Evolutionary conservation across 1,284 basidiomycete genomes (phyloP).

Genomic region (Pseudozyma sp.): DNA sequence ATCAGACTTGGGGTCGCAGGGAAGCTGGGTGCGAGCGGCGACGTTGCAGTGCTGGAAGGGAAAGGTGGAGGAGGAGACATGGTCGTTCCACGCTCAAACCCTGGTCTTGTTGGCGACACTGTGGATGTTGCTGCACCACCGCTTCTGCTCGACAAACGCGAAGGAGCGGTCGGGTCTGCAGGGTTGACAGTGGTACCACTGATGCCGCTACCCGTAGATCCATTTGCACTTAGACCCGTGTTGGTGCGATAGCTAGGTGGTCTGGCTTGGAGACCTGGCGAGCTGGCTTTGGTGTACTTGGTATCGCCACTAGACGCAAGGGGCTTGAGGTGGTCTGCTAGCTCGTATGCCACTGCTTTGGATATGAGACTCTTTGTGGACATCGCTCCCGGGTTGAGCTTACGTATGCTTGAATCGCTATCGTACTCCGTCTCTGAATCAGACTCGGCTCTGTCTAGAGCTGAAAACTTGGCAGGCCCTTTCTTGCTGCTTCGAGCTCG

Average conservation of each 20-base stretch:
- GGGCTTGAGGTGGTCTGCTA: conserved; percentile 22
- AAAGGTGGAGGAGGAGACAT: conserved; percentile 37
- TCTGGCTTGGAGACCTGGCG: conserved; percentile 16
- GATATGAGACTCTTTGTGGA: conserved; percentile 19
- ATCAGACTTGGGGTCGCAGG: conserved; percentile 58
- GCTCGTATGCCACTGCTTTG: conserved; percentile 24
- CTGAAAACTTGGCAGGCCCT: conserved; percentile 54
- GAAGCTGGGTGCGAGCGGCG: conserved; percentile 23
- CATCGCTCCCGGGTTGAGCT: conserved; percentile 12
- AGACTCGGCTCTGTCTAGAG: conserved; percentile 36
- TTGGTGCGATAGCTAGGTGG: conserved; percentile 52
- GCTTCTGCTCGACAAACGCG: background rate
- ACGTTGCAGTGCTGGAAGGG: conserved; percentile 1
- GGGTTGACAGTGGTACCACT: conserved; percentile 20
- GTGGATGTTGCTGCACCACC: background rate
- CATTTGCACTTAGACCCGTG: conserved; percentile 25
- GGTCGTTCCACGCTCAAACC: conserved; percentile 15
- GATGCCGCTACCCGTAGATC: conserved; percentile 15
- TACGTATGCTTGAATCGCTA: conserved; percentile 32
- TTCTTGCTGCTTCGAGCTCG: conserved; percentile 26
- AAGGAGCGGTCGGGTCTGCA: background rate
- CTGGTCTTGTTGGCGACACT: conserved; percentile 21
- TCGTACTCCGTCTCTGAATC: conserved; percentile 55
- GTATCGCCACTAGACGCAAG: conserved; percentile 20
- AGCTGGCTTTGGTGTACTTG: conserved; percentile 12